phyloP scores from a whole-genome alignment of 1,139 yeast species.

The Waltiozyma sp. region DNA sequence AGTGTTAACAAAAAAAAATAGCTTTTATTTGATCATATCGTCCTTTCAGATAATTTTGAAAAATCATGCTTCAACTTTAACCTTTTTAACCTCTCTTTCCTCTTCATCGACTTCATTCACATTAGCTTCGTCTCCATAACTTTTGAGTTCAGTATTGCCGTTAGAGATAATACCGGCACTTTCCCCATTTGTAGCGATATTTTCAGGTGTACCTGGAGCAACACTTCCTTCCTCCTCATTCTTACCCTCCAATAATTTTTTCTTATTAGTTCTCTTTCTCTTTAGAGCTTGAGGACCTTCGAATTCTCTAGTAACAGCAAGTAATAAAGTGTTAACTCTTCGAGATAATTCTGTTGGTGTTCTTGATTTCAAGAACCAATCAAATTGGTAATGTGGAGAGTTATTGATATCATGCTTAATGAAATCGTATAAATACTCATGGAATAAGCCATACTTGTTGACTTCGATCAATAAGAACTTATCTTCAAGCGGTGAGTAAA shows the following conservation, averaged over 20 bases:
- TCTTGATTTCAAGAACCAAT: constrained; percentile 82
- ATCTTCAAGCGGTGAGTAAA: constrained; percentile 80
- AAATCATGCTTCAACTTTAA: background rate
- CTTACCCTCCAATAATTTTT: background rate
- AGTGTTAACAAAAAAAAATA: too few relatives aligned
- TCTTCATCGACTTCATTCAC: background rate
- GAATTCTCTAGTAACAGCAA: constrained; percentile 70
- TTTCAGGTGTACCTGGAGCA: background rate
- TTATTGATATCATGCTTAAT: constrained; percentile 65
- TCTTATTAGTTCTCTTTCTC: constrained; percentile 21
- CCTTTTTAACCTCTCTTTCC: background rate
- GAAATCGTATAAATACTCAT: constrained; percentile 60
- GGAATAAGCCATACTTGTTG: constrained; percentile 64
- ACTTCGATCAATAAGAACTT: constrained; percentile 67
- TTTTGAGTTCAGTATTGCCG: background rate
- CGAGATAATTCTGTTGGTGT: constrained; percentile 78
- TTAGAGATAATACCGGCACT: background rate
- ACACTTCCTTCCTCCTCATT: background rate
- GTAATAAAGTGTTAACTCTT: constrained; percentile 66
- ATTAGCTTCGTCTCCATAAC: constrained; percentile 6
- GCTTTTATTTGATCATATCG: too few relatives aligned
- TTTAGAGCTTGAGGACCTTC: constrained; percentile 52
- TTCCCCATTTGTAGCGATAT: background rate
- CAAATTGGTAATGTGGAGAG: constrained; percentile 73
- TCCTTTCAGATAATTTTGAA: background rate